Evolutionary conservation across 2,329 filamentous ascomycete species (phyloP), one percentile per base, ranked within the genome.

Genomic region (Zarea fungicola): DNA sequence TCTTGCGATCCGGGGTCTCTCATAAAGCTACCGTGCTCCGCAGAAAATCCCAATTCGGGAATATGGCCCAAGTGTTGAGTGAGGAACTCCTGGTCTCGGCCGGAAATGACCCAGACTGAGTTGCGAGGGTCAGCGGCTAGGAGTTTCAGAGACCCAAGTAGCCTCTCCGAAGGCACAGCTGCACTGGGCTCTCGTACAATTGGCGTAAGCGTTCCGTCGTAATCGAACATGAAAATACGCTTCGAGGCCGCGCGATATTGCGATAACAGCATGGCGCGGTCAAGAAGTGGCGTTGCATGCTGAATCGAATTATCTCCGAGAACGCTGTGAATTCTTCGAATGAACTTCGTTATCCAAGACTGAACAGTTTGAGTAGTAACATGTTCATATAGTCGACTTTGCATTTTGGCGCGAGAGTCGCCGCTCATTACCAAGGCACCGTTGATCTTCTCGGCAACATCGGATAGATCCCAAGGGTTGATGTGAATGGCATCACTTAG

Each of bases 171-270:
- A 0, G 93, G 93, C 32, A 96, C 84, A 3, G 93, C 93, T 5
- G 89, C 84, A 56, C 86, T 84, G 2, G 93, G 93, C 61, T 97
- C 90, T 58, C 87, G 85, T 48, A 97, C 93, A 59, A 99, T 97
- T 0, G 91, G 89, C 4, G 93, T 97, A 48, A 99, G 78, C 1
- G 93, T 99, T 41, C 93, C 93, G 64, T 99, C 93, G 61, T 99
- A 99, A 70, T 99, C 93, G 63, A 97, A 96, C 88, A 99, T 92
- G 73, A 97, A 96, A 3, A 99, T 75, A 10, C 93, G 83, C 68
- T 87, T 89, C 54, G 79, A 79, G 4, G 89, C 83, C 32, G 78
- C 73, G 52, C 83, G 81, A 67, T 96, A 97, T 52, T 84, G 84
- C 48, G 77, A 72, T 31, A 95, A 73, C 56, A 96, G 69, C 54